Conservation (phyloP, 148 eudicot species). For the Pouteria glomerata region DNA sequence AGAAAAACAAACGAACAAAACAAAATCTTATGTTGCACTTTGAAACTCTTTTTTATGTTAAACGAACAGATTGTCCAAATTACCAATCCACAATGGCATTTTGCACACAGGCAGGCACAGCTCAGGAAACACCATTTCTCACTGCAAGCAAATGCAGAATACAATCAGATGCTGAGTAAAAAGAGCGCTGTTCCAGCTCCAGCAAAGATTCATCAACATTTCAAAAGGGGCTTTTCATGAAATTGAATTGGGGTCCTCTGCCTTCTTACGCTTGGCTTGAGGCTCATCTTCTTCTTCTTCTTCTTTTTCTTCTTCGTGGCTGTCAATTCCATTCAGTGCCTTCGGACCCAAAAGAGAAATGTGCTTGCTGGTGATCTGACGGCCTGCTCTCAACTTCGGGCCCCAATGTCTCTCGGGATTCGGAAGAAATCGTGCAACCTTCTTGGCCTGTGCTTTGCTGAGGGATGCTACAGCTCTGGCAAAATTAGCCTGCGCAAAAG, state of each 20-base stretch:
- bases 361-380: slow-evolving; percentile 76
- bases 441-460: slow-evolving; percentile 94
- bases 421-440: slow-evolving; percentile 83
- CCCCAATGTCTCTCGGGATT: slow-evolving; percentile 97
- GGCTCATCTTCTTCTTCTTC: slow-evolving; percentile 47
- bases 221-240: slow-evolving; percentile 19
- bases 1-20: not conserved
- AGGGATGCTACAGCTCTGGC: slow-evolving; percentile 85
- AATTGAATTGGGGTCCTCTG: slow-evolving; percentile 42
- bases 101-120: not conserved
- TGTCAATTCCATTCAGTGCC: slow-evolving; percentile 48
- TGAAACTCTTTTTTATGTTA: not conserved
- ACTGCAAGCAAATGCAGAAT: slow-evolving; percentile 36
- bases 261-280: slow-evolving; percentile 73
- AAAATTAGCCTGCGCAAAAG: slow-evolving; percentile 70
- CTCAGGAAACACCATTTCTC: slow-evolving; percentile 9
- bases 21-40: slow-evolving; percentile 10
- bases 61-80: not conserved
- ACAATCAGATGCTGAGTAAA: slow-evolving; percentile 6
- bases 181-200: slow-evolving; percentile 5
- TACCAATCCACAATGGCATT: slow-evolving; percentile 7
- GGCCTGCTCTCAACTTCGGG: slow-evolving; percentile 92
- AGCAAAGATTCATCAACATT: slow-evolving; percentile 1
- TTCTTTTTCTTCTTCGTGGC: slow-evolving; percentile 26
- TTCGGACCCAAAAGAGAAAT: slow-evolving; percentile 65